These are phyloP conservation scores for Ampelomyces quisqualis DNA, from an alignment of 2,329 filamentous ascomycete species.

Conservation along the genomic window DNA sequence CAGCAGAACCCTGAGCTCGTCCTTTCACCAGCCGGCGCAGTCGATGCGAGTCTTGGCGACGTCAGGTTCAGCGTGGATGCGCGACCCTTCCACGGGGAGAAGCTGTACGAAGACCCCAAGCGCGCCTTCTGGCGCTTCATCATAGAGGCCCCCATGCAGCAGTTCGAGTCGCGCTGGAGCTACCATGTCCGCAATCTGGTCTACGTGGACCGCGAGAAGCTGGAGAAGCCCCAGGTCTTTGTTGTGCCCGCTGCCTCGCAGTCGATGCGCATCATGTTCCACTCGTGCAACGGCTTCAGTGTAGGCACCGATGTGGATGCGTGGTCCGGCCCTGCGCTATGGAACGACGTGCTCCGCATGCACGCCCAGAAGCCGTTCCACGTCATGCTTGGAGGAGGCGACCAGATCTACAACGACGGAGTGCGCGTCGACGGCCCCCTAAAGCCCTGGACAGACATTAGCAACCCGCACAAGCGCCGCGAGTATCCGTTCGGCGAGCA, in stretches of 20 bases:
- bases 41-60: conserved; percentile 25
- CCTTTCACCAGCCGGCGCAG: conserved; percentile 54
- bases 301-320: conserved; percentile 64
- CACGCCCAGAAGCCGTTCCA: conserved; percentile 63
- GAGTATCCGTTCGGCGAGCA: conserved; percentile 65
- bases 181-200: conserved; percentile 71
- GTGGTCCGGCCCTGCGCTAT: conserved; percentile 62
- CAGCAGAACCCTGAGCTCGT: conserved; percentile 62
- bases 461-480: conserved; percentile 61
- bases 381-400: conserved; percentile 82
- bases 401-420: conserved; percentile 77
- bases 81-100: conserved; percentile 51
- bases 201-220: conserved; percentile 54
- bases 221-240: conserved; percentile 47
- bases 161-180: conserved; percentile 73
- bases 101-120: conserved; percentile 60
- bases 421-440: conserved; percentile 83
- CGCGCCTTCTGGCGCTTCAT: conserved; percentile 63
- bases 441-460: conserved; percentile 62
- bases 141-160: conserved; percentile 65
- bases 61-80: conserved; percentile 25
- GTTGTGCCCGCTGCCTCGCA: conserved; percentile 60
- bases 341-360: conserved; percentile 64
- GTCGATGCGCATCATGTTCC: conserved; percentile 70
- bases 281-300: conserved; percentile 69